Evolutionary conservation across 2,329 filamentous ascomycete genomes (phyloP), one percentile per base, ranked within the genome.

Genomic region (Colletotrichum karsti): DNA sequence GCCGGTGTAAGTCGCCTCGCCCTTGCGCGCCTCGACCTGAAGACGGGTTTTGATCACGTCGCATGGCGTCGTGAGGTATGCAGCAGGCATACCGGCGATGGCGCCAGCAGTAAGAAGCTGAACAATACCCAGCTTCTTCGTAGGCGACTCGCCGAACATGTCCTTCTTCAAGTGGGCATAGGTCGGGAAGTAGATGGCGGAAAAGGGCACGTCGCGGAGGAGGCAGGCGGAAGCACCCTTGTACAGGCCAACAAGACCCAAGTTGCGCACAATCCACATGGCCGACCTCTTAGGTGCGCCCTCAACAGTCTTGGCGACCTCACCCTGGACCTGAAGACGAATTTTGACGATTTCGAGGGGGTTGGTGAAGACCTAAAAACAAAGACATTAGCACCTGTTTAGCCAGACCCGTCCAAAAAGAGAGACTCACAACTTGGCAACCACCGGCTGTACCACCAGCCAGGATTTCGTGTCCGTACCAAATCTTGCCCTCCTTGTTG

Each of bases 301-400:
- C 71, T 96, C 92, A 26, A 93, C 90, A 53, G 87, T 92, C 84
- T 98, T 98, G 72, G 94, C 92, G 44, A 98, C 91, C 82, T 99
- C 96, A 67, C 96, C 96, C 84, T 99, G 96, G 24, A 99, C 93
- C 81, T 99, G 96, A 59, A 99, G 90, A 72, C 96, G 93, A 78
- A 99, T 99, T 87, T 99, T 99, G 85, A 99, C 96, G 77, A 99
- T 99, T 81, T 99, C 96, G 18, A 99, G 90, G 26, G 96, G 96
- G 80, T 98, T 99, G 73, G 94, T 98, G 82, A 98, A 98, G 74
- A 98, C 90, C 93, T 95, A 68, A 51, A 53, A 53, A 57, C 61
- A 37, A 33, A 15, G 37, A 15, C n/a, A 26, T 67, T 60, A 72
- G 74, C 60, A 62, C 50, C 13, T 24, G 20, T 18, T 7, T 3